phyloP scores from a whole-genome alignment of 2,329 filamentous ascomycete species.

The Claviceps sorghi region DNA sequence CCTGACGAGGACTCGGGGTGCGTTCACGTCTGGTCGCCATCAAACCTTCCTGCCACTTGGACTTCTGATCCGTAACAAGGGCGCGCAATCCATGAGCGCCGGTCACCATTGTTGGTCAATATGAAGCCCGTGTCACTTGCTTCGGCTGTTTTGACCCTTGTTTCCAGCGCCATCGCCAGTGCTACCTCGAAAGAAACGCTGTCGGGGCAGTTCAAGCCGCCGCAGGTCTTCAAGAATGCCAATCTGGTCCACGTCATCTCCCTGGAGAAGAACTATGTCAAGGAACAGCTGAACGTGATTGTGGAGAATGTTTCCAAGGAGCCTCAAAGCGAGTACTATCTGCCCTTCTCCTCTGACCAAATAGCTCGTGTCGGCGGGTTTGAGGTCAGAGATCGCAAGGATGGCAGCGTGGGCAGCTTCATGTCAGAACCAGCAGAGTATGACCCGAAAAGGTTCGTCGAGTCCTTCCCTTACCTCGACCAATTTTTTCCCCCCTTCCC shows the following conservation, averaged over 20 bases:
- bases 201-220: slow-evolving; percentile 61
- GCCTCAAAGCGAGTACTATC: slow-evolving; percentile 77
- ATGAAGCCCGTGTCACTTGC: slow-evolving; percentile 34
- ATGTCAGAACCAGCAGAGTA: slow-evolving; percentile 52
- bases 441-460: slow-evolving; percentile 39
- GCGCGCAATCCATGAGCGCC: slow-evolving; percentile 21
- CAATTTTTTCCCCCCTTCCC: background rate
- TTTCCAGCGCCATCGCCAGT: slow-evolving; percentile 31
- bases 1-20: slow-evolving; percentile 3
- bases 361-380: slow-evolving; percentile 68
- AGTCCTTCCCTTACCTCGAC: too few species aligned
- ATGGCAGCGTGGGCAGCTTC: slow-evolving; percentile 52
- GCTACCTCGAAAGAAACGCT: slow-evolving; percentile 44
- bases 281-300: slow-evolving; percentile 86
- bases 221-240: slow-evolving; percentile 83
- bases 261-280: slow-evolving; percentile 79
- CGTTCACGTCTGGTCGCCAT: background rate
- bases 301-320: slow-evolving; percentile 73
- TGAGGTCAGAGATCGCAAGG: slow-evolving; percentile 87
- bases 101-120: slow-evolving; percentile 13
- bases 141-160: slow-evolving; percentile 44
- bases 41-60: slow-evolving; percentile 4
- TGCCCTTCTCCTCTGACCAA: slow-evolving; percentile 68
- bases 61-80: slow-evolving; percentile 7
- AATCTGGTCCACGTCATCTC: slow-evolving; percentile 86